Conservation (phyloP, 75 land plant species). For the Larix kaempferi region DNA sequence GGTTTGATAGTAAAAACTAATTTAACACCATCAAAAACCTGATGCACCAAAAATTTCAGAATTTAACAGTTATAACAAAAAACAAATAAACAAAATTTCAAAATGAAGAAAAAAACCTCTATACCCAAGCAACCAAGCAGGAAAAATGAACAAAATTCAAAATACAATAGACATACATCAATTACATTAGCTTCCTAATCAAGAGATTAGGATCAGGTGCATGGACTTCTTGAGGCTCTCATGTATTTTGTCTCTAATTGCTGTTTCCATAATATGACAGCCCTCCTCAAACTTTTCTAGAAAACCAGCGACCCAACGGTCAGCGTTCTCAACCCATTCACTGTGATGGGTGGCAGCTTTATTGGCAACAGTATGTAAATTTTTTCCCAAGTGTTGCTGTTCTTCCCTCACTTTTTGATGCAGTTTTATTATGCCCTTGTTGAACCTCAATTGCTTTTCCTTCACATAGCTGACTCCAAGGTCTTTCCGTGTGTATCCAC, state of each 20-base stretch:
- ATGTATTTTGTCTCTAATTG: slow-evolving; percentile 32
- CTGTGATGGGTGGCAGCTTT: slow-evolving; percentile 73
- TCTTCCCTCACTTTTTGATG: slow-evolving; percentile 57
- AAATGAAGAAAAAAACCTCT: no score
- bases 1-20: no score
- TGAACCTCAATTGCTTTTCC: slow-evolving; percentile 49
- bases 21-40: no score
- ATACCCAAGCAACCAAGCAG: no score
- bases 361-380: slow-evolving; percentile 10
- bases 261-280: slow-evolving; percentile 57
- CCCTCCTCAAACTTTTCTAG: slow-evolving; percentile 97
- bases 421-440: slow-evolving; percentile 48
- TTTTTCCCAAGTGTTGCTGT: slow-evolving; percentile 49
- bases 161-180: no score
- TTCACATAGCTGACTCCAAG: slow-evolving; percentile 50
- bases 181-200: no score
- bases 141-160: no score
- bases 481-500: slow-evolving; percentile 40
- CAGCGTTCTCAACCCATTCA: slow-evolving; percentile 95
- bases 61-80: no score
- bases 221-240: slow-evolving; percentile 14
- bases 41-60: no score
- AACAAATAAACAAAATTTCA: no score
- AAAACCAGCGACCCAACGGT: slow-evolving; percentile 91
- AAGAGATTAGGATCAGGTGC: no score